Base-by-base conservation (phyloP, 805 yeast species). In the Candida nonsorbophila region DNA sequence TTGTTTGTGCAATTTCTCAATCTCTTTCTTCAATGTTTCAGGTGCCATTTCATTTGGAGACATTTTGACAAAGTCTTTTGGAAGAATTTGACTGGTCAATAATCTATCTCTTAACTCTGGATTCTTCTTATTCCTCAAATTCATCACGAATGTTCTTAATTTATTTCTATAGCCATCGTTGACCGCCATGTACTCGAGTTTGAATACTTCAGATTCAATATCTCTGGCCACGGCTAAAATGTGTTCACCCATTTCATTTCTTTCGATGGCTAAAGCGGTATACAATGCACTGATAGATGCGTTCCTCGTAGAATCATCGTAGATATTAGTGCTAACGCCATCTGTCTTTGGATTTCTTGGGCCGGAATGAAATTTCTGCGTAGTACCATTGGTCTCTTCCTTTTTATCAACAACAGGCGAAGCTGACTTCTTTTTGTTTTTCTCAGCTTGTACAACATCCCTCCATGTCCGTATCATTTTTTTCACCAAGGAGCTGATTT, bases 41-140 rank as follows among this genome's bases (percentile, higher is more conserved):
- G 97, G 95, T 0, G 97, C 97, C 78, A 92, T 72, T 43, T 92
- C 98, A 49, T 81, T 85, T n/a, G 95, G 90, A 19, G 80, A 66
- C 94, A 94, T 88, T 20, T 58, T 70, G 27, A 82, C 79, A 42
- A 92, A 73, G 27, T 75, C 70, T 9, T 67, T 58, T 1, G 96
- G 77, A 18, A 68, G 41, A 24, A 92, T 69, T 32, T 75, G 79
- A n/a, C 85, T 83, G 14, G 66, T 57, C 13, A 80, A 69, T 20
- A 92, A 71, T 35, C 80, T 72, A 7, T 62, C 65, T 43, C 97
- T 74, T 36, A 92, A 67, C 38, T 80, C 86, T 4, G 95, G 95
- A 52, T 92, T 92, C 51, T 82, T 82, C 55, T 84, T 84, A 49
- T 90, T 88, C 49, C 92, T 79, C 37, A 92, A 67, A 52, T 88